Evolutionary conservation across 2,329 filamentous ascomycete genomes (phyloP).

Genomic region (Aureobasidium sp.): DNA sequence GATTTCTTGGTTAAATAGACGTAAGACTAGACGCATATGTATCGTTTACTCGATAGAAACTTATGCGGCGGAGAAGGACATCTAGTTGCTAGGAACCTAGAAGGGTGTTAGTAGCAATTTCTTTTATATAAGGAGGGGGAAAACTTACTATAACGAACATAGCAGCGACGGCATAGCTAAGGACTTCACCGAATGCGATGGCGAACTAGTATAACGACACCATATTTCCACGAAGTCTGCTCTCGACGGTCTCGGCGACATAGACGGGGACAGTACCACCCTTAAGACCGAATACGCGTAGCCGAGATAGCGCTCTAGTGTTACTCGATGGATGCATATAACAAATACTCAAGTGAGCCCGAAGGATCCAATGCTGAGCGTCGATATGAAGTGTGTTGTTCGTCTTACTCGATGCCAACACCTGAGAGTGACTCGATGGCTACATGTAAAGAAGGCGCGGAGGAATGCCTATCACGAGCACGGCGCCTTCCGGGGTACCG

Average conservation of each 20-base stretch:
- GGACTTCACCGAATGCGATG: conserved; percentile 64
- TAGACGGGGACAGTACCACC: conserved; percentile 68
- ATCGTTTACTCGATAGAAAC: not conserved
- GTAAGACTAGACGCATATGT: too few relatives aligned
- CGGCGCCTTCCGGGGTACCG: conserved; percentile 4
- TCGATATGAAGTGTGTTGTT: not conserved
- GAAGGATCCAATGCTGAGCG: too few relatives aligned
- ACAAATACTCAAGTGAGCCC: not conserved
- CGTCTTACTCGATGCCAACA: not conserved
- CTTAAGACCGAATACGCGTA: conserved; percentile 43
- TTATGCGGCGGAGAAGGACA: not conserved
- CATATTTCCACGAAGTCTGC: conserved; percentile 58
- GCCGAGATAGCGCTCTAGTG: not conserved
- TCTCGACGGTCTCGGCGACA: conserved; percentile 62
- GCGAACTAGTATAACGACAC: conserved; percentile 69
- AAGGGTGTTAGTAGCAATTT: not conserved
- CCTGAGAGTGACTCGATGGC: conserved; percentile 3
- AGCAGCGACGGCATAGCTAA: conserved; percentile 63
- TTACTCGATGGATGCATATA: not conserved
- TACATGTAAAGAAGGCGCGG: not conserved
- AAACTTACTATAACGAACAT: conserved; percentile 57
- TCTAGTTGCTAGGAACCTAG: conserved; percentile 50
- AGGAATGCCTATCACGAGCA: not conserved
- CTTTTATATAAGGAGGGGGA: not conserved
- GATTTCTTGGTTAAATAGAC: too few relatives aligned